Conservation (phyloP, 345 rosid genomes). For the Salix brachista region DNA sequence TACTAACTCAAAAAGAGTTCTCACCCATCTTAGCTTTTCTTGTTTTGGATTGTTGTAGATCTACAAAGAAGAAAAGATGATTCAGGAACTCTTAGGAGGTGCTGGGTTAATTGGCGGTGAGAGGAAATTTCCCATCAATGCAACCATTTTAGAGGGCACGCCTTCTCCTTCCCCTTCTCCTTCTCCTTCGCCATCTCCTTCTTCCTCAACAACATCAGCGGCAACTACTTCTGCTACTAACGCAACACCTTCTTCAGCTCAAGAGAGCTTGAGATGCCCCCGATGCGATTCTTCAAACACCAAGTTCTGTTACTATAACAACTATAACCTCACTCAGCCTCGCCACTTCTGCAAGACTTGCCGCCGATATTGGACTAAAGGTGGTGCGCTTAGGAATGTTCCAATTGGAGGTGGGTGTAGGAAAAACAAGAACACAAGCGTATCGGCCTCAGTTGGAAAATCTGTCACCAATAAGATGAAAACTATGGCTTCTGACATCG, state of each 20-base stretch:
- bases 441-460: conserved; percentile 34
- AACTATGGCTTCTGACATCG: conserved; percentile 43
- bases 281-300: conserved; percentile 72
- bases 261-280: conserved; percentile 58
- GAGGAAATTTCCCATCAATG: conserved; percentile 36
- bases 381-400: conserved; percentile 66
- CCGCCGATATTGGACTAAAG: conserved; percentile 83
- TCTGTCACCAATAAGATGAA: conserved; percentile 36
- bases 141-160: conserved; percentile 44
- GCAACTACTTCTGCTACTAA: conserved; percentile 4
- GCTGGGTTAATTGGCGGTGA: conserved; percentile 40
- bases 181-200: conserved; percentile 26
- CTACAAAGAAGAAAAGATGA: conserved; percentile 48
- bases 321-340: conserved; percentile 79
- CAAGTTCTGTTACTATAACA: conserved; percentile 79
- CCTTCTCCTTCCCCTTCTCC: conserved; percentile 32
- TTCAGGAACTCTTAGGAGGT: conserved; percentile 64
- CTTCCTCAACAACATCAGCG: conserved; percentile 11
- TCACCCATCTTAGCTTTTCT: conserved; percentile 40
- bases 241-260: conserved; percentile 21
- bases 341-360: conserved; percentile 90
- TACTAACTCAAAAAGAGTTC: conserved; percentile 36
- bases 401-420: conserved; percentile 82
- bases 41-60: conserved; percentile 66
- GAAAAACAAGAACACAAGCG: conserved; percentile 46